These are phyloP conservation scores for Backusella macrospora DNA, from an alignment of 192 early-diverging fungal genomes.

Conservation along the genomic window DNA sequence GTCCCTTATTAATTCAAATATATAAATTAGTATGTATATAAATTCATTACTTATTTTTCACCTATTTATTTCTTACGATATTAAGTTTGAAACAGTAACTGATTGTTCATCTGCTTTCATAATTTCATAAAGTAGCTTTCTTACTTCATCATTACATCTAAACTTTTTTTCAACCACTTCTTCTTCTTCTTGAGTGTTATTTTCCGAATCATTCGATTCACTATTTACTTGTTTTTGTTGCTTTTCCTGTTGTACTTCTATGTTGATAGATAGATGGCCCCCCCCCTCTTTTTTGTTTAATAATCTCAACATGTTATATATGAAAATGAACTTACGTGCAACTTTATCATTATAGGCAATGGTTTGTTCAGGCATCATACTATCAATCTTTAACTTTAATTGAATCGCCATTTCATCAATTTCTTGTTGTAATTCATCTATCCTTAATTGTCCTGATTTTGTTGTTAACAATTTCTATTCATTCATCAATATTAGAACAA, in stretches of 20 bases:
- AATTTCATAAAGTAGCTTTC: conserved; percentile 35
- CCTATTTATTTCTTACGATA: conserved; percentile 31
- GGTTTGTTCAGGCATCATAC: conserved; percentile 33
- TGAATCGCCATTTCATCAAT: conserved; percentile 30
- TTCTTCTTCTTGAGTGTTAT: background rate
- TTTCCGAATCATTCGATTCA: background rate
- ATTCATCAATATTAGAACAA: too few species aligned
- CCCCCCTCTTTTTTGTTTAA: too few species aligned
- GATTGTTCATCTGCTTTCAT: conserved; percentile 33
- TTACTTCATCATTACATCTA: conserved; percentile 37
- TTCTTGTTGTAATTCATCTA: conserved; percentile 33
- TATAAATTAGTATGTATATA: background rate
- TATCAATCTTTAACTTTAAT: conserved; percentile 29
- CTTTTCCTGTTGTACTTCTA: background rate
- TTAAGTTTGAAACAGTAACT: conserved; percentile 25
- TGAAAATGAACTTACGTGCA: conserved; percentile 15
- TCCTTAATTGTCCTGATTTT: conserved; percentile 28
- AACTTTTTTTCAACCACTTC: conserved; percentile 24
- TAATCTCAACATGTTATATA: background rate
- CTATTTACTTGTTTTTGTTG: background rate
- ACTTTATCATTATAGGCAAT: conserved; percentile 24
- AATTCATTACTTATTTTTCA: background rate
- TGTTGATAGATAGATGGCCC: background rate
- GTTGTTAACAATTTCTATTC: conserved; percentile 37
- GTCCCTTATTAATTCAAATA: background rate